Base-by-base conservation (phyloP, 768 basidiomycete genomes). In the Cyclocybe cylindracea region DNA sequence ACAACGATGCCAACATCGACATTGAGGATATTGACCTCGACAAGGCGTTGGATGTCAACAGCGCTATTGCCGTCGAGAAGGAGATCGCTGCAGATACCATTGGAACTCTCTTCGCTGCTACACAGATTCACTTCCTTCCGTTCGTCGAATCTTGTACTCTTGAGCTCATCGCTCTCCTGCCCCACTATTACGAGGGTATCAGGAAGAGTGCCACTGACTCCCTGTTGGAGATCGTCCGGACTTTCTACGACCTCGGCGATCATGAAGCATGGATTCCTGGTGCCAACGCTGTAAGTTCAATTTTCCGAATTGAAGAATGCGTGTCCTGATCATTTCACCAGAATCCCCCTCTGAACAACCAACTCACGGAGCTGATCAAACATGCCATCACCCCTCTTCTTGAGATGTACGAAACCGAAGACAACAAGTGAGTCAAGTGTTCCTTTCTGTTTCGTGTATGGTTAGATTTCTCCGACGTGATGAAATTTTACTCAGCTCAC, bases 81-180 rank as follows among this genome's bases (percentile, higher is more conserved):
- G 97, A 99, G 77, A 97, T 98, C 54, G 95, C 97, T 16, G 93
- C 94, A 19, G 95, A 98, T 66, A 93, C 95, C 4, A 87, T 98
- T 57, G 94, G 96, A 54, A 87, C 89, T 34, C 72, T 99, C 55
- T 98, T 98, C 66, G 78, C 83, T 31, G 80, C 89, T 9, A 93
- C 91, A 31, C 84, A 85, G 61, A 71, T 69, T 42, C 87, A 91
- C 62, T 98, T 96, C 85, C 77, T 98, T 61, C 93, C 94, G 4
- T 98, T 82, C 65, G 85, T 98, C 56, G 94, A 98, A 73, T 74
- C 79, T 56, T 87, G 82, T 60, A 84, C 90, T 41, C 73, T 92
- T 46, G 87, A 89, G 61, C 84, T 99, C 46, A 78, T 92, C 62
- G 74, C 77, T 10, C 80, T 95, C 38, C 77, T 98, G 24, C 74